Evolutionary conservation across 352 stramenopile species (phyloP).

Genomic region (Aphanomyces astaci): DNA sequence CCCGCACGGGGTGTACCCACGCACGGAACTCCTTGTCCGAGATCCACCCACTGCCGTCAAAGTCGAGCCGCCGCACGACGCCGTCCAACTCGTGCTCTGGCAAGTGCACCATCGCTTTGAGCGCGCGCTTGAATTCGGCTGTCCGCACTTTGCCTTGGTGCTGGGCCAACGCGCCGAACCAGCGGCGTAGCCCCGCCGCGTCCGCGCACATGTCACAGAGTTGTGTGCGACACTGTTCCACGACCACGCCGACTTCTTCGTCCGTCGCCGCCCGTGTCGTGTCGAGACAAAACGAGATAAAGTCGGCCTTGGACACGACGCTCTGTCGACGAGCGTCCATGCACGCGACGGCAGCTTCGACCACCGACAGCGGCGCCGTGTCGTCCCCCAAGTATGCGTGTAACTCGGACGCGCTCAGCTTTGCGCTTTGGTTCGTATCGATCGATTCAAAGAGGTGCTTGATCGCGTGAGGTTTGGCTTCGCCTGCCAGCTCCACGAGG

Average conservation of each 20-base stretch:
- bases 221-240: slow-evolving; percentile 27
- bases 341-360: slow-evolving; percentile 30
- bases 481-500: not conserved
- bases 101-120: slow-evolving; percentile 27
- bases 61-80: slow-evolving; percentile 40
- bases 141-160: slow-evolving; percentile 42
- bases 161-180: slow-evolving; percentile 38
- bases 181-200: slow-evolving; percentile 29
- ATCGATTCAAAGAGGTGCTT: slow-evolving; percentile 39
- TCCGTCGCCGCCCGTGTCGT: not conserved
- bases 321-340: slow-evolving; percentile 51
- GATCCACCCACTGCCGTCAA: slow-evolving; percentile 56
- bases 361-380: not conserved
- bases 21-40: slow-evolving; percentile 42
- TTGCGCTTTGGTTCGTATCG: slow-evolving; percentile 41
- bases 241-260: slow-evolving; percentile 16
- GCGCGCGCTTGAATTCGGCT: slow-evolving; percentile 47
- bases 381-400: slow-evolving; percentile 31
- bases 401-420: slow-evolving; percentile 49
- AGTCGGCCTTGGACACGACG: slow-evolving; percentile 48
- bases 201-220: slow-evolving; percentile 23
- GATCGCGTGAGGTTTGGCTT: slow-evolving; percentile 6
- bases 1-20: slow-evolving; percentile 50
- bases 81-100: slow-evolving; percentile 30
- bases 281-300: slow-evolving; percentile 33